Evolutionary conservation across 306 rosid genomes (phyloP).

Genomic region (Vigna mungo): DNA sequence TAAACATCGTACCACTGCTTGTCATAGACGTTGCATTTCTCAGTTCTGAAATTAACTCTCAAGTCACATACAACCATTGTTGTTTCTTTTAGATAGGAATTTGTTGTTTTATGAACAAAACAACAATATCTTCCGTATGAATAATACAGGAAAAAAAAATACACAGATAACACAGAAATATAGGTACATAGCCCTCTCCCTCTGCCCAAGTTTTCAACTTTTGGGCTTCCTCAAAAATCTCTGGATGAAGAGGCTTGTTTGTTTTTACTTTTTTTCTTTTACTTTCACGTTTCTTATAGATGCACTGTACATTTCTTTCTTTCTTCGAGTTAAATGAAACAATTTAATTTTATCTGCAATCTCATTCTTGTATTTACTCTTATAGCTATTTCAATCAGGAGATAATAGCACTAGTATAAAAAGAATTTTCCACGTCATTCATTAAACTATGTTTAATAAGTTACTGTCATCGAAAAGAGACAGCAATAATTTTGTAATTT

Average conservation of each 20-base stretch:
- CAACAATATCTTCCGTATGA: slow-evolving; percentile 43
- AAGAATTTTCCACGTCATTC: too few species aligned
- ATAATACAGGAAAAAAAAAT: not conserved
- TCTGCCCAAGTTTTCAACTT: slow-evolving; percentile 57
- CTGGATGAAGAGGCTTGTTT: slow-evolving; percentile 80
- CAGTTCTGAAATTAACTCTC: slow-evolving; percentile 56
- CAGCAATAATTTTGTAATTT: too few species aligned
- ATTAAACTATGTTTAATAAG: too few species aligned
- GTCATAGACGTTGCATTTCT: slow-evolving; percentile 87
- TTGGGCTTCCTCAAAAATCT: slow-evolving; percentile 60
- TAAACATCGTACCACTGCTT: slow-evolving; percentile 64
- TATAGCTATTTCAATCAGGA: too few species aligned
- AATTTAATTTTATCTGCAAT: slow-evolving; percentile 39
- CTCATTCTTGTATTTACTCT: not conserved
- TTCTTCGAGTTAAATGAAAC: slow-evolving; percentile 39
- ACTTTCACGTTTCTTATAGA: not conserved
- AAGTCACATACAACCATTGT: slow-evolving; percentile 4
- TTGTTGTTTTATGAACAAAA: slow-evolving; percentile 37
- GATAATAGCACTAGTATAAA: too few species aligned
- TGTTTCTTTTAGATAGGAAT: slow-evolving; percentile 45
- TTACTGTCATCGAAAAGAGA: too few species aligned
- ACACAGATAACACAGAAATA: slow-evolving; percentile 39
- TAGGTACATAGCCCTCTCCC: slow-evolving; percentile 86
- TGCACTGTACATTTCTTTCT: too few species aligned
- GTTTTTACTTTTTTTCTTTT: not conserved